Base-by-base conservation (phyloP, 768 basidiomycete genomes). In the Dendrothele bispora region DNA sequence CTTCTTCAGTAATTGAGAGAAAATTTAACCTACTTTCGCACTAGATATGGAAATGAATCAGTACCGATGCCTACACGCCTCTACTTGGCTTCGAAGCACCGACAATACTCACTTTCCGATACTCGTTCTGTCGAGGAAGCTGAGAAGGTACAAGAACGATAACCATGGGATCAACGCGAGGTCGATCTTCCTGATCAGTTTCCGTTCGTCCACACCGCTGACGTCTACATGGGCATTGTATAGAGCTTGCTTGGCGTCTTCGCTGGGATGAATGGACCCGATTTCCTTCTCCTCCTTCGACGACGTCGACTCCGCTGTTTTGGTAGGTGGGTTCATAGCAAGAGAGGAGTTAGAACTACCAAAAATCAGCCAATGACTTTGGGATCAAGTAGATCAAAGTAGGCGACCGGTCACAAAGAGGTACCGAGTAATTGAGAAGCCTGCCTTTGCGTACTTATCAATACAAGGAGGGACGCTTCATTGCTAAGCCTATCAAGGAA, bases 141-240 rank as follows among this genome's bases (percentile, higher is more conserved):
- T 84, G 30, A 91, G 70, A 29, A 91, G 70, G 64, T 90, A 90
- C 55, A 92, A 64, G 44, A 93, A 74, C 4, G 86, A 83, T 32
- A 86, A 59, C 86, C 85, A 88, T 8, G 84, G 81, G 29, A 86
- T 73, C 52, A 86, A 73, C n/a, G 75, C 74, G 49, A 72, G 54
- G 63, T 86, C 86, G 39, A 89, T 75, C 65, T 87, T 90, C 56
- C 86, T 70, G 51, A 91, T 59, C 51, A 90, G 61, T 60, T 80
- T 83, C 47, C 77, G 77, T 63, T 88, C 88, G 59, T 91, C 79
- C 39, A 91, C 67, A 8, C 67, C 72, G 50, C 79, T 82, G 22
- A 75, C 65, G 60, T 86, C 85, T 48, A 84, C 57, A 38, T 78
- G 67, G n/a, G 76, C 62, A 54, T 74, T 75, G 54, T 71, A 77